Percentiles rank a stretch among this genome's conserved stretches.
phyloP scores from a whole-genome alignment of 2,329 filamentous ascomycete genomes.

The Colletotrichum graminicola region DNA sequence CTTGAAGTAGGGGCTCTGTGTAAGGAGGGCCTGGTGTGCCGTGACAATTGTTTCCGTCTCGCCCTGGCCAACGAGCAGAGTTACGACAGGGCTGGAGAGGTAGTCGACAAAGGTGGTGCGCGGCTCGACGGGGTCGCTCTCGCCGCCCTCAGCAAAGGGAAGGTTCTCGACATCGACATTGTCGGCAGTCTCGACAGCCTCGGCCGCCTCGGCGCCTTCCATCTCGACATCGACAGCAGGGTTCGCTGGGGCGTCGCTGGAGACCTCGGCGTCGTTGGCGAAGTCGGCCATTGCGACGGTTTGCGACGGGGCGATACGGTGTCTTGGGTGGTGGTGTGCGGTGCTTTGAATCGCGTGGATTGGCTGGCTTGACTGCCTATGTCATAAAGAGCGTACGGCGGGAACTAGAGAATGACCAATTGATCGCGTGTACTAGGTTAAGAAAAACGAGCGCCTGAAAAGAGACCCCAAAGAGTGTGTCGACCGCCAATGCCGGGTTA shows the following conservation, averaged over 20 bases:
- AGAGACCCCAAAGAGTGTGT: conserved; percentile 17
- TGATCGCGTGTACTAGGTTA: neutral
- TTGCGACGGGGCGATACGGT: neutral
- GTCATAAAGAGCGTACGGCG: neutral
- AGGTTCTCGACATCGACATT: conserved; percentile 51
- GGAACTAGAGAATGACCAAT: neutral
- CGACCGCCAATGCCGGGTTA: neutral
- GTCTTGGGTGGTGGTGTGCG: neutral
- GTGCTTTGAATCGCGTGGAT: neutral
- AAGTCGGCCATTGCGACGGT: conserved; percentile 40
- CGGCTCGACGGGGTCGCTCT: conserved; percentile 49
- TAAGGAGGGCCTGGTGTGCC: conserved; percentile 83
- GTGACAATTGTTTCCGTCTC: conserved; percentile 73
- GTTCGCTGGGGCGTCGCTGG: conserved; percentile 45
- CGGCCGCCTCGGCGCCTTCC: conserved; percentile 48
- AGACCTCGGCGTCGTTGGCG: conserved; percentile 46
- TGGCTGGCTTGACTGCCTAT: neutral
- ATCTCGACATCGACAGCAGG: conserved; percentile 56
- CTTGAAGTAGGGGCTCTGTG: conserved; percentile 80
- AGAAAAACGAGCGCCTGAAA: conserved; percentile 7
- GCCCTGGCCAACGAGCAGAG: conserved; percentile 73
- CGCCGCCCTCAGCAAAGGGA: conserved; percentile 54
- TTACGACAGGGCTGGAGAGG: conserved; percentile 77
- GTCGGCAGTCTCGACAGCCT: conserved; percentile 46
- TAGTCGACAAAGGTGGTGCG: conserved; percentile 67